Conservation (phyloP, 805 yeast species). For the Yueomyces sinensis region DNA sequence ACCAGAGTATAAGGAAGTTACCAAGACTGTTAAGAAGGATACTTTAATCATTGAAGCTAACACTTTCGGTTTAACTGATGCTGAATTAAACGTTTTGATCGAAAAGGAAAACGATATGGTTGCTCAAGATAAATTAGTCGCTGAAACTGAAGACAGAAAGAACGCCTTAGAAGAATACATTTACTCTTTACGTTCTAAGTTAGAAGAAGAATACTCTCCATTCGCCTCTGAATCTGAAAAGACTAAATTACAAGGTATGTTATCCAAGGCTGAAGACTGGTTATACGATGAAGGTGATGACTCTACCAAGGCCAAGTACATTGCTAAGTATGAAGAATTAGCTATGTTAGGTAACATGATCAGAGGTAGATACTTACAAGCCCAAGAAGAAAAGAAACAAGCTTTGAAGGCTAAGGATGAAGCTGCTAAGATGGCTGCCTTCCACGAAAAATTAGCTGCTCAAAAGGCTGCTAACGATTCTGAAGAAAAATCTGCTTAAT, state of each 20-base stretch:
- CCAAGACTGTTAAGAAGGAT: conserved; percentile 84
- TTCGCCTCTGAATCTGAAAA: conserved; percentile 89
- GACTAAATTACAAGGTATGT: conserved; percentile 54
- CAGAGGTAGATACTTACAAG: conserved; percentile 85
- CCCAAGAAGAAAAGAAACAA: conserved; percentile 89
- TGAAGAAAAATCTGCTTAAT: conserved; percentile 8
- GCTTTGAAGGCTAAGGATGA: conserved; percentile 75
- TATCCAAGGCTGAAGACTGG: conserved; percentile 91
- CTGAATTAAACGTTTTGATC: conserved; percentile 41
- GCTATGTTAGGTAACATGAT: conserved; percentile 89
- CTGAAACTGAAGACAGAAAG: conserved; percentile 97
- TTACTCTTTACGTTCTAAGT: conserved; percentile 90
- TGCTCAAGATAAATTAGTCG: conserved; percentile 87
- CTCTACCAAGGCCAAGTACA: conserved; percentile 86
- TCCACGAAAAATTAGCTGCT: conserved; percentile 76
- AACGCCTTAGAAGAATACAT: conserved; percentile 97
- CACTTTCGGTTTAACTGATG: conserved; percentile 48
- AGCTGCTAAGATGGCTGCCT: conserved; percentile 67
- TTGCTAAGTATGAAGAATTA: conserved; percentile 94
- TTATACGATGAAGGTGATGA: conserved; percentile 94
- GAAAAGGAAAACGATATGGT: conserved; percentile 77
- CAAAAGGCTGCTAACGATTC: conserved; percentile 34
- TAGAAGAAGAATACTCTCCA: conserved; percentile 76
- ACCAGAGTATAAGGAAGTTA: conserved; percentile 79
- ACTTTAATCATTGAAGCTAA: conserved; percentile 48